Evolutionary conservation across 371 early-diverging fungal species (phyloP).

Genomic region (Apophysomyces trapeziformis): DNA sequence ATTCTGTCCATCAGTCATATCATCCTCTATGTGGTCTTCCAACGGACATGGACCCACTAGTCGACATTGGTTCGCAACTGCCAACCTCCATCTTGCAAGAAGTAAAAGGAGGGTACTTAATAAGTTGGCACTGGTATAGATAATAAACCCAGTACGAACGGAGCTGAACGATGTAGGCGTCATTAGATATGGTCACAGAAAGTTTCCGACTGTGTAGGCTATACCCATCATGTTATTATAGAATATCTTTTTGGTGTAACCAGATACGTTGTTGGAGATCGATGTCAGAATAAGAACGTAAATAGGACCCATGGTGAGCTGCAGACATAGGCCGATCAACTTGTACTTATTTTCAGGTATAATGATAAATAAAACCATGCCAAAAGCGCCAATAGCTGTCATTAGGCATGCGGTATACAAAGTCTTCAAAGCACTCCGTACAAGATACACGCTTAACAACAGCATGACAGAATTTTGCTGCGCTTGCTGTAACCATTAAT

Average conservation of each 20-base stretch:
- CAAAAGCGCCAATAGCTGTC: slow-evolving; percentile 35
- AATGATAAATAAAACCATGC: slow-evolving; percentile 33
- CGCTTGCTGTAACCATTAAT: slow-evolving; percentile 34
- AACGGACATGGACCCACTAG: too few relatives aligned
- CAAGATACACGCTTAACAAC: slow-evolving; percentile 19
- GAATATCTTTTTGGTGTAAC: slow-evolving; percentile 11
- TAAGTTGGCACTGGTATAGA: neutral
- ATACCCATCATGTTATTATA: slow-evolving; percentile 12
- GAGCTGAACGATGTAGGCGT: neutral
- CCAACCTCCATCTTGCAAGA: slow-evolving; percentile 13
- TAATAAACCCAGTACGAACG: neutral
- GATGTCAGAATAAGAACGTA: slow-evolving; percentile 17
- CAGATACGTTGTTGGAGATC: neutral
- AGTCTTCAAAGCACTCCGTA: slow-evolving; percentile 22
- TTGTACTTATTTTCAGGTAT: slow-evolving; percentile 23
- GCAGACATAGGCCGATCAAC: slow-evolving; percentile 14
- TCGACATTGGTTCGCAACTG: slow-evolving; percentile 7
- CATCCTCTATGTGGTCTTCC: slow-evolving; percentile 15
- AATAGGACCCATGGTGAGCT: slow-evolving; percentile 12
- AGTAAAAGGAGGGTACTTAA: neutral
- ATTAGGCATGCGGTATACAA: slow-evolving; percentile 29
- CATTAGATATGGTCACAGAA: slow-evolving; percentile 5
- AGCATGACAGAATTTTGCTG: slow-evolving; percentile 34
- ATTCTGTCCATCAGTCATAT: slow-evolving; percentile 23
- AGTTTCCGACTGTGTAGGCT: neutral